Conservation (phyloP, 306 rosid species). For the Casuarina glauca region DNA sequence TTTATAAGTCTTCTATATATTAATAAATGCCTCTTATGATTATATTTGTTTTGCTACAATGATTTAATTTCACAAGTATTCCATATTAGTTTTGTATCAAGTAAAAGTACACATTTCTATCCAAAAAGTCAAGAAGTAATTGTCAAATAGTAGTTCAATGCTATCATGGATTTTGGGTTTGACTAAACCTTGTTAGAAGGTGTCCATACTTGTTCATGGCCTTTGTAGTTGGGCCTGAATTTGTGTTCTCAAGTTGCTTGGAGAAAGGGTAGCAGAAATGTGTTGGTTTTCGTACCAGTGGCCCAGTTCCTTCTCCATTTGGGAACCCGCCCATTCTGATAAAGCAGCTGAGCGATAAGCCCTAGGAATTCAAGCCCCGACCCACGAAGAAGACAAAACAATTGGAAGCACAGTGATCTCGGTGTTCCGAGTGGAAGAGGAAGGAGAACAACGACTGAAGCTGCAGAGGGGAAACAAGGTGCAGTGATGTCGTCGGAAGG, state of each 20-base stretch:
- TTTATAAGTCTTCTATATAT: too few relatives aligned
- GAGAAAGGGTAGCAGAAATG: not conserved
- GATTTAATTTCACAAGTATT: too few relatives aligned
- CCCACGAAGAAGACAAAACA: not conserved
- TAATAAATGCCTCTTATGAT: too few relatives aligned
- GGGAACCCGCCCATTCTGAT: not conserved
- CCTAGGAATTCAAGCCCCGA: not conserved
- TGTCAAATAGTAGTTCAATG: too few relatives aligned
- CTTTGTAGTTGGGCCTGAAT: too few relatives aligned
- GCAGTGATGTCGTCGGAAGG: constrained; percentile 29
- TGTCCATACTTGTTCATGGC: too few relatives aligned
- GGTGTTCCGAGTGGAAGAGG: not conserved
- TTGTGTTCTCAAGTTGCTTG: not conserved
- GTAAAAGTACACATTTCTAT: too few relatives aligned
- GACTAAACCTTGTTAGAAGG: too few relatives aligned
- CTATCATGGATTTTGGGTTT: too few relatives aligned
- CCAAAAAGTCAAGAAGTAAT: too few relatives aligned
- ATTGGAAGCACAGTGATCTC: not conserved
- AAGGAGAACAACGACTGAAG: constrained; percentile 56
- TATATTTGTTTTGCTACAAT: too few relatives aligned
- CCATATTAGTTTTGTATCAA: too few relatives aligned
- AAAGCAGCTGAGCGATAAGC: not conserved
- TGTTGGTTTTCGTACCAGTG: not conserved
- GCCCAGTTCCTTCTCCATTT: not conserved
- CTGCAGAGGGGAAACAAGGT: constrained; percentile 43